phyloP scores from a whole-genome alignment of 768 basidiomycete genomes.

The Kwoniella dejecticola region DNA sequence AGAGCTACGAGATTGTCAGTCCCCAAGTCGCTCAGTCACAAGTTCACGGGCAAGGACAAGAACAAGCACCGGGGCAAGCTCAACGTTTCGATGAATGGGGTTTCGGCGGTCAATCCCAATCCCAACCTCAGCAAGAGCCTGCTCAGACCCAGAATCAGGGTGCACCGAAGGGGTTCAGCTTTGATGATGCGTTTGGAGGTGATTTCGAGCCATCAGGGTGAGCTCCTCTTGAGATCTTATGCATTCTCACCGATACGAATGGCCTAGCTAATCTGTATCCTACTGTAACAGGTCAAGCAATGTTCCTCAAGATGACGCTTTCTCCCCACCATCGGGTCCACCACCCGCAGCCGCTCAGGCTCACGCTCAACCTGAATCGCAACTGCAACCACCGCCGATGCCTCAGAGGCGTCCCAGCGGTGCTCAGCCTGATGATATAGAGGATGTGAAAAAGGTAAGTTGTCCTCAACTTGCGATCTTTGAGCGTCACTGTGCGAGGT shows the following conservation, averaged over 20 bases:
- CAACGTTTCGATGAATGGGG: constrained; percentile 40
- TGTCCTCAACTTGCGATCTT: constrained; percentile 35
- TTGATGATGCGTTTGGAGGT: constrained; percentile 61
- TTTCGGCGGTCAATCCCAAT: constrained; percentile 11
- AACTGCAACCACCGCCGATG: constrained; percentile 31
- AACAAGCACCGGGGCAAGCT: too few species aligned
- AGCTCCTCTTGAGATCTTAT: constrained; percentile 10
- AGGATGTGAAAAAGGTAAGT: constrained; percentile 55
- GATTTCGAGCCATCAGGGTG: constrained; percentile 44
- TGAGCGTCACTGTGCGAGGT: neutral
- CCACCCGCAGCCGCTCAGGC: constrained; percentile 32
- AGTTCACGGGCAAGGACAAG: too few species aligned
- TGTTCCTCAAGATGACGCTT: constrained; percentile 52
- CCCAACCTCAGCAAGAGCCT: neutral
- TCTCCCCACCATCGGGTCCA: constrained; percentile 55
- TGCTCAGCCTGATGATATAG: constrained; percentile 53
- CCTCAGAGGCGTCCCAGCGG: constrained; percentile 30
- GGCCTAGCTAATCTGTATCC: too few species aligned
- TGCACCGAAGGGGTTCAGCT: constrained; percentile 44
- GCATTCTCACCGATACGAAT: neutral
- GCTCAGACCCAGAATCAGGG: constrained; percentile 10
- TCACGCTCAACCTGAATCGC: constrained; percentile 23
- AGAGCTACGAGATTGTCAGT: constrained; percentile 53
- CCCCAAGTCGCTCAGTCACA: constrained; percentile 23
- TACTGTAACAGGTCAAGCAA: constrained; percentile 17